Conservation (phyloP, 1,139 yeast species). For the Candida tetrigidarum region DNA sequence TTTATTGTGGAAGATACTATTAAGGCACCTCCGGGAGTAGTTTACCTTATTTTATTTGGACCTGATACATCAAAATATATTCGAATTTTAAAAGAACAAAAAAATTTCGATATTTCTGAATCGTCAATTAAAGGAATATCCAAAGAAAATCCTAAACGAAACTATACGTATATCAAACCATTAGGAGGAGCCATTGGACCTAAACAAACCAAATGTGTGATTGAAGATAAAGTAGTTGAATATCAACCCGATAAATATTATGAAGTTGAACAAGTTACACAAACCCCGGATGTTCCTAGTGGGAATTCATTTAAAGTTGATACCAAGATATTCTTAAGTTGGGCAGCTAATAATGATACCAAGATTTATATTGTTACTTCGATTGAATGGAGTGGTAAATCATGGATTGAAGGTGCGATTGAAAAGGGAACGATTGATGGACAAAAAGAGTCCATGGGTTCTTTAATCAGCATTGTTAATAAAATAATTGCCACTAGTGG, state of each 20-base stretch:
- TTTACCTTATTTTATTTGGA: slow-evolving; percentile 74
- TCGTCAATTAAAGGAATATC: slow-evolving; percentile 49
- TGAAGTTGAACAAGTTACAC: slow-evolving; percentile 65
- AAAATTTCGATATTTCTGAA: slow-evolving; percentile 68
- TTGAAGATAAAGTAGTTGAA: slow-evolving; percentile 71
- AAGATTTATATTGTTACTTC: slow-evolving; percentile 63
- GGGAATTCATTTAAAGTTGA: slow-evolving; percentile 81
- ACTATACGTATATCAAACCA: slow-evolving; percentile 79
- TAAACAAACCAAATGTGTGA: slow-evolving; percentile 84
- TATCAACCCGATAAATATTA: slow-evolving; percentile 62
- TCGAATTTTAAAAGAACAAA: slow-evolving; percentile 64
- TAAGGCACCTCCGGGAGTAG: slow-evolving; percentile 82
- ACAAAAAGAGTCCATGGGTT: slow-evolving; percentile 71
- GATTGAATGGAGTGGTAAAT: slow-evolving; percentile 91
- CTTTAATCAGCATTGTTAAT: slow-evolving; percentile 61
- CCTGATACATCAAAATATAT: slow-evolving; percentile 63
- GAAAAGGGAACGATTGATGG: slow-evolving; percentile 95
- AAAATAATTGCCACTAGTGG: slow-evolving; percentile 35
- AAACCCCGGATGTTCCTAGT: slow-evolving; percentile 95
- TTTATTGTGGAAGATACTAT: slow-evolving; percentile 63
- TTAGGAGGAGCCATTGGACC: slow-evolving; percentile 88
- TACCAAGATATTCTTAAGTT: slow-evolving; percentile 67
- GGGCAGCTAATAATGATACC: slow-evolving; percentile 79
- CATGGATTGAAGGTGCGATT: slow-evolving; percentile 89
- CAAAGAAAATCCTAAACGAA: slow-evolving; percentile 45